These are phyloP conservation scores for Poronia punctata DNA, from an alignment of 495 filamentous ascomycete genomes.

Conservation along the genomic window DNA sequence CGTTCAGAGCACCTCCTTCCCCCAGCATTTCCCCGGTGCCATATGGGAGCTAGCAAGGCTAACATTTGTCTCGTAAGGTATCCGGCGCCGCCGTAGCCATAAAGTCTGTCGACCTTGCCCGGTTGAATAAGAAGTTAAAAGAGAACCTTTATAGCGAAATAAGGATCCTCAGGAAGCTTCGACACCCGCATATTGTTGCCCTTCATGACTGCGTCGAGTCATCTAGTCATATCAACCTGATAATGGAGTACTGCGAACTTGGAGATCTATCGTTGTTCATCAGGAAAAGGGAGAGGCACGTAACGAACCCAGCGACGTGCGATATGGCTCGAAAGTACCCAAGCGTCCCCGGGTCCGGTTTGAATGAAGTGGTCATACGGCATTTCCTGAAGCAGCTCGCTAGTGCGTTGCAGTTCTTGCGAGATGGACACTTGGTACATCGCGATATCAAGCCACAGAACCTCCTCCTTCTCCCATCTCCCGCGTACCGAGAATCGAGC, in stretches of 20 bases:
- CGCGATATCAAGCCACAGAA: constrained; percentile 98
- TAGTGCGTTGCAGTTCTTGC: constrained; percentile 83
- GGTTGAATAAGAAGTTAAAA: constrained; percentile 90
- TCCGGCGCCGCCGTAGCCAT: constrained; percentile 73
- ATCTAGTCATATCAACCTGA: constrained; percentile 79
- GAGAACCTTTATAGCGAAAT: constrained; percentile 95
- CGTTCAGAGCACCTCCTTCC: not conserved
- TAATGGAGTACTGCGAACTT: constrained; percentile 97
- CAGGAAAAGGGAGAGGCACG: constrained; percentile 77
- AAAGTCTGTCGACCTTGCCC: constrained; percentile 86
- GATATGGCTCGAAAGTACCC: constrained; percentile 92
- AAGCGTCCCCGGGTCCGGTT: constrained; percentile 65
- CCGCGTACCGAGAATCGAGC: constrained; percentile 45
- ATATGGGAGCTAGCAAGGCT: constrained; percentile 29
- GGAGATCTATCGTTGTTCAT: constrained; percentile 92
- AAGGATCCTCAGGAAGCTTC: constrained; percentile 80
- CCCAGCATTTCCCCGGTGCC: not conserved
- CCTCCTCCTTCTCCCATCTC: constrained; percentile 79
- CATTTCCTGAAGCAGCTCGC: constrained; percentile 96
- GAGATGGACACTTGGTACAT: constrained; percentile 80
- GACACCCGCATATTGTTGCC: constrained; percentile 95
- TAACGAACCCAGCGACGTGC: constrained; percentile 64
- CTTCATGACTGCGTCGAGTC: constrained; percentile 90
- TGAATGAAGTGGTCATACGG: constrained; percentile 88
- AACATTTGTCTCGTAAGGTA: constrained; percentile 37